These are phyloP conservation scores for Crinitomyces ghanaensis DNA, from an alignment of 805 yeast species.

Conservation along the genomic window DNA sequence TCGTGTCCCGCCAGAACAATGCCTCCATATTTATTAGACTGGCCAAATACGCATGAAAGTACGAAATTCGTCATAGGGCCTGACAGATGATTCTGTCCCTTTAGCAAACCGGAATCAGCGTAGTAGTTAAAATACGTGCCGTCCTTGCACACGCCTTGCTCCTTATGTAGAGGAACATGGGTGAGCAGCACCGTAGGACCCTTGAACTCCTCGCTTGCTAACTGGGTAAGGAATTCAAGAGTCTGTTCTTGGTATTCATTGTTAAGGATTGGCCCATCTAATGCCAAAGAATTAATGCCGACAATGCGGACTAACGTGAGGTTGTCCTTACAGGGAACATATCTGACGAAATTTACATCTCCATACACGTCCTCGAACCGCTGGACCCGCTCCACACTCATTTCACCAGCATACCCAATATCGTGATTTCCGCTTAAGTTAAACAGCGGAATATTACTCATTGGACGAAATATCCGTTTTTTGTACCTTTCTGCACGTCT, in stretches of 20 bases:
- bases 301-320: slow-evolving; percentile 73
- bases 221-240: slow-evolving; percentile 58
- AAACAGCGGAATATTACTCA: slow-evolving; percentile 26
- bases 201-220: slow-evolving; percentile 39
- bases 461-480: slow-evolving; percentile 22
- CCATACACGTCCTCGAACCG: slow-evolving; percentile 71
- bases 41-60: slow-evolving; percentile 51
- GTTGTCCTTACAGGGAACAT: slow-evolving; percentile 37
- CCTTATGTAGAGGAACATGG: slow-evolving; percentile 82
- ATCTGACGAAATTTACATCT: slow-evolving; percentile 67
- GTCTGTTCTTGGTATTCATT: slow-evolving; percentile 55
- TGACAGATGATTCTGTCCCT: slow-evolving; percentile 80
- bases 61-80: slow-evolving; percentile 55
- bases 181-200: slow-evolving; percentile 79
- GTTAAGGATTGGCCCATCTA: slow-evolving; percentile 87
- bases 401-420: slow-evolving; percentile 90
- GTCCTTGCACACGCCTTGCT: slow-evolving; percentile 73
- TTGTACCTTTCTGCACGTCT: slow-evolving; percentile 58
- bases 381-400: slow-evolving; percentile 81
- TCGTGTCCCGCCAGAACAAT: slow-evolving; percentile 89
- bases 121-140: slow-evolving; percentile 66
- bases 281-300: slow-evolving; percentile 68
- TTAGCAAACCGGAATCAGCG: slow-evolving; percentile 48
- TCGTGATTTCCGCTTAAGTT: slow-evolving; percentile 94
- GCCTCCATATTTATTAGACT: slow-evolving; percentile 42